A percentile compares a stretch with the other conserved stretches of the same genome.
phyloP scores from a whole-genome alignment of 345 rosid species.

The Gossypium mustelinum region DNA sequence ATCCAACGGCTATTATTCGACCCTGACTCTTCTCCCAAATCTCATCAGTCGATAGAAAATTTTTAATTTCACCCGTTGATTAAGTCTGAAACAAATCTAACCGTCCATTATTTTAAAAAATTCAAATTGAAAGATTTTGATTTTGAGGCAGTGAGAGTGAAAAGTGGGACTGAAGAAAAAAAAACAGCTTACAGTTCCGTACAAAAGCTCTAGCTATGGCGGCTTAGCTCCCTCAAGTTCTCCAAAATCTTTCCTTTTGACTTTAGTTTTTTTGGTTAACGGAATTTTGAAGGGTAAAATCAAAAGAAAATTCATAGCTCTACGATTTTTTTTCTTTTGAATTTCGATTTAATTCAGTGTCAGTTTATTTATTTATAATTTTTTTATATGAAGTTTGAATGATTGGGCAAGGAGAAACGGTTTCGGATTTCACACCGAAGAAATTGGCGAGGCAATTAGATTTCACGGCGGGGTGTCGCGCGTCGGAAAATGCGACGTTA shows the following conservation, averaged over 20 bases:
- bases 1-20: background rate
- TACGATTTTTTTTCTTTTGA: background rate
- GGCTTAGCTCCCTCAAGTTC: conserved; percentile 5
- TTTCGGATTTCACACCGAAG: conserved; percentile 39
- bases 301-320: background rate
- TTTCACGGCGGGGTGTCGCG: conserved; percentile 32
- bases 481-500: conserved; percentile 28
- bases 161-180: background rate
- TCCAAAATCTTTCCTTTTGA: background rate
- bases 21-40: background rate
- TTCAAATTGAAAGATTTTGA: background rate
- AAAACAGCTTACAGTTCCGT: background rate
- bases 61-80: conserved; percentile 13
- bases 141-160: background rate
- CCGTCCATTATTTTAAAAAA: conserved; percentile 6
- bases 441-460: conserved; percentile 51
- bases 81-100: background rate
- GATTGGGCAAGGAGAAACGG: conserved; percentile 44
- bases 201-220: background rate
- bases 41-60: background rate
- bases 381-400: conserved; percentile 11
- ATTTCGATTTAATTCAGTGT: background rate
- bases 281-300: conserved; percentile 5
- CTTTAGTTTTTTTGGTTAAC: background rate
- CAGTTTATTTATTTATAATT: background rate